Evolutionary conservation across 352 stramenopile genomes (phyloP).

Genomic region (Pythium volutum): DNA sequence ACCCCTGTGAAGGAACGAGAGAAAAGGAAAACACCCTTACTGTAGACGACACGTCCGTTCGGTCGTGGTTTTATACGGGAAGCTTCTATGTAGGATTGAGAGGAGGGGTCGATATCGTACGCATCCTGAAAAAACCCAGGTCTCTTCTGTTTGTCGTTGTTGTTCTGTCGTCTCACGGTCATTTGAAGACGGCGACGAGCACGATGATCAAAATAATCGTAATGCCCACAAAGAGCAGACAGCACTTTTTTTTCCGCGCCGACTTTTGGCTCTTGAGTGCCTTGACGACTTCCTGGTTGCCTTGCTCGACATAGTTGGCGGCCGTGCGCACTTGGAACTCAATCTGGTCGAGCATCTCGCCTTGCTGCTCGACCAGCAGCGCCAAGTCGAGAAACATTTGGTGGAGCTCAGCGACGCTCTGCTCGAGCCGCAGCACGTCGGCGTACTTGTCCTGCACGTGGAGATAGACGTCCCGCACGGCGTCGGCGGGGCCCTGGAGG

Average conservation of each 20-base stretch:
- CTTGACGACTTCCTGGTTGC: slow-evolving; percentile 93
- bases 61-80: background rate
- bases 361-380: slow-evolving; percentile 96
- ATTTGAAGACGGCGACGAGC: slow-evolving; percentile 68
- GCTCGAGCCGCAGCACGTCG: slow-evolving; percentile 95
- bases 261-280: slow-evolving; percentile 96
- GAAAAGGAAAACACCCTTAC: background rate
- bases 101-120: background rate
- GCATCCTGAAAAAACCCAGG: slow-evolving; percentile 1
- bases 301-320: slow-evolving; percentile 96
- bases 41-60: background rate
- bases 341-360: slow-evolving; percentile 98
- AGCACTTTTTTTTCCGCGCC: slow-evolving; percentile 97
- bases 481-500: slow-evolving; percentile 67
- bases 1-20: background rate
- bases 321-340: slow-evolving; percentile 94
- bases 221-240: slow-evolving; percentile 75
- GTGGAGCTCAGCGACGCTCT: slow-evolving; percentile 96
- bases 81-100: slow-evolving; percentile 6
- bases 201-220: slow-evolving; percentile 80
- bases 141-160: slow-evolving; percentile 6
- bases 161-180: slow-evolving; percentile 29
- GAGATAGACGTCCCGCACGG: slow-evolving; percentile 91
- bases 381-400: slow-evolving; percentile 99
- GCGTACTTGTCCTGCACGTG: slow-evolving; percentile 98